Evolutionary conservation across 176 grass and related monocot genomes (phyloP), one percentile per base, ranked within the genome.

Genomic region (Oryza nivara): DNA sequence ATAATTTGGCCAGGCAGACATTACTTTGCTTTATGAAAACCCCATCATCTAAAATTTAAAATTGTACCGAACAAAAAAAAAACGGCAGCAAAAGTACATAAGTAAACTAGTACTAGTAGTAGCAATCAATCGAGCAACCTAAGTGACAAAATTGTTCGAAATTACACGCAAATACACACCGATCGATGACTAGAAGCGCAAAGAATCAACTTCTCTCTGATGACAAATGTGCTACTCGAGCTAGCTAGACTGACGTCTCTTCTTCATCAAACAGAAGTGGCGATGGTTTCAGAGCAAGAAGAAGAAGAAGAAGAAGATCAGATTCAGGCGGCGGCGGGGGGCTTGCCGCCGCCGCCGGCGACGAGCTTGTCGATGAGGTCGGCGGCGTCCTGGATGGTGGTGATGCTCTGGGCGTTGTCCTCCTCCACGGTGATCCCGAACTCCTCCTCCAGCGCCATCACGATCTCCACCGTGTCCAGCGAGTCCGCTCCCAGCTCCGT

Each of bases 401-500:
- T 70, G 65, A 97, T 97, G 85, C 38, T 97, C 88, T 94, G 90
- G 0, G 89, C 89, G 70, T 91, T 92, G 80, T 92, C 92, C 83
- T 94, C 92, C 87, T 97, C 90, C 15, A 97, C 90, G 25, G 79
- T 92, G 75, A 97, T 94, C 14, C 68, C 52, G 36, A 94, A 97
- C 82, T 85, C 88, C 90, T 92, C 94, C 84, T 97, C 94, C 73
- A 97, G 71, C 64, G 83, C 78, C 94, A 97, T 94, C 84, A 97
- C 92, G 72, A 97, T 94, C 86, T 97, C 94, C 30, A 97, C 94
- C 73, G 94, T 97, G 83, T 97, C 94, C 6, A 94, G 86, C 64
- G 94, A 97, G 74, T 97, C 94, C 3, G 94, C 94, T 15, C 90
- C 94, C 2, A 97, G 26, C 7, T 87, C 83, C 17, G 88, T 80